Evolutionary conservation across 352 stramenopile species (phyloP), one percentile per base, ranked within the genome.

Genomic region (Pythium phragmitis): DNA sequence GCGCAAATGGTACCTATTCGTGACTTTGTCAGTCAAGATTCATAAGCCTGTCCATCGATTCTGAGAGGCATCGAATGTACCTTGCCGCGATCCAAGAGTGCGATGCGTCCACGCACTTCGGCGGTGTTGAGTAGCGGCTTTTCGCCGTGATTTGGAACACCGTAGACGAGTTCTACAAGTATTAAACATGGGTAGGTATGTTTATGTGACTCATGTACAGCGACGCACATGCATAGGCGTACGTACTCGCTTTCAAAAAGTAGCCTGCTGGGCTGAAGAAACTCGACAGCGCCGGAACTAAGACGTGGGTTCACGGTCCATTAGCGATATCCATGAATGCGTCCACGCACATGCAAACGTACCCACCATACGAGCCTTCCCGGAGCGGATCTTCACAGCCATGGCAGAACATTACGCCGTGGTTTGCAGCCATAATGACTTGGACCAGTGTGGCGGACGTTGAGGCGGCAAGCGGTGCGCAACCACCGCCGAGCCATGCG

Each of bases 401-500:
- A 16, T 60, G 53, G 28, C 62, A 76, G 26, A 70, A 76, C 58
- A 71, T 65, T 16, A 76, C 39, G 19, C 55, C 54, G 47, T 74
- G 68, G 19, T 59, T 39, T 33, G 63, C 68, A 16, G 65, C 68
- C 43, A 73, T 19, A 2, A 68, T 51, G 19, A 67, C 48, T 19
- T 66, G 53, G 8, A 73, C 33, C 48, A 42, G 17, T 28, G 56
- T 8, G 14, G 39, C 16, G 0, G 19, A 28, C 5, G 39, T 36
- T 17, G 21, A 17, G 2, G 45, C 33, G 7, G 36, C 57, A 14
- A 23, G 33, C n/a, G 14, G 13, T 33, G 47, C 17, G 4, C 23
- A 21, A 48, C n/a, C 51, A 3, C 19, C 9, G 36, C 41, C 14
- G 21, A 56, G 19, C 23, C 43, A 43, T 13, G 19, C 52, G 19